Evolutionary conservation across 1,284 basidiomycete species (phyloP).

Genomic region (Tausonia pullulans): DNA sequence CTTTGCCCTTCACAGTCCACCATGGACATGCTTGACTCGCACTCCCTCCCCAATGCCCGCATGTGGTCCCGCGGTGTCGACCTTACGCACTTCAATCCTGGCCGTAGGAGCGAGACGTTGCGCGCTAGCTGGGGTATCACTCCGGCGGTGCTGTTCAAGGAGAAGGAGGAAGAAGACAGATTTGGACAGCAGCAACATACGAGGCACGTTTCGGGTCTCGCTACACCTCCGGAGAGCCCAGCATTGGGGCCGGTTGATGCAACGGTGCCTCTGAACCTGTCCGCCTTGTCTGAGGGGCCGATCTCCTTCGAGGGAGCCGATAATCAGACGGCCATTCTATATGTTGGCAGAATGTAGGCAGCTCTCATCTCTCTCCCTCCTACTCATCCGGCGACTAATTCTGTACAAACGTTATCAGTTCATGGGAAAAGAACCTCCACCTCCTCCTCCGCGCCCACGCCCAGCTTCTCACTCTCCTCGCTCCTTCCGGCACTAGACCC

Average conservation of each 20-base stretch:
- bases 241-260: slow-evolving; percentile 19
- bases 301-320: slow-evolving; percentile 12
- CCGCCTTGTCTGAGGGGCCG: slow-evolving; percentile 4
- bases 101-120: slow-evolving; percentile 35
- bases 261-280: slow-evolving; percentile 8
- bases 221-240: slow-evolving; percentile 8
- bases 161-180: slow-evolving; percentile 18
- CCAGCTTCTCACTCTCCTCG: slow-evolving; percentile 26
- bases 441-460: slow-evolving; percentile 42
- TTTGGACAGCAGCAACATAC: slow-evolving; percentile 13
- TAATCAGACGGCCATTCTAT: slow-evolving; percentile 27
- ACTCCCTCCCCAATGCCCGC: slow-evolving; percentile 40
- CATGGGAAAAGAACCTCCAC: slow-evolving; percentile 50
- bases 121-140: slow-evolving; percentile 39
- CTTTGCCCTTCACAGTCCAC: slow-evolving; percentile 46
- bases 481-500: slow-evolving; percentile 19
- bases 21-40: slow-evolving; percentile 37
- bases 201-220: not conserved
- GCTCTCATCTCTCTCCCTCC: slow-evolving; percentile 25
- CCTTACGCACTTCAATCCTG: slow-evolving; percentile 36
- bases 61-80: slow-evolving; percentile 45
- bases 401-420: slow-evolving; percentile 22
- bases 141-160: too few species aligned
- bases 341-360: slow-evolving; percentile 23
- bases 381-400: not conserved